Base-by-base conservation (phyloP, 2,329 filamentous ascomycete genomes). In the Cordyceps cicadae region DNA sequence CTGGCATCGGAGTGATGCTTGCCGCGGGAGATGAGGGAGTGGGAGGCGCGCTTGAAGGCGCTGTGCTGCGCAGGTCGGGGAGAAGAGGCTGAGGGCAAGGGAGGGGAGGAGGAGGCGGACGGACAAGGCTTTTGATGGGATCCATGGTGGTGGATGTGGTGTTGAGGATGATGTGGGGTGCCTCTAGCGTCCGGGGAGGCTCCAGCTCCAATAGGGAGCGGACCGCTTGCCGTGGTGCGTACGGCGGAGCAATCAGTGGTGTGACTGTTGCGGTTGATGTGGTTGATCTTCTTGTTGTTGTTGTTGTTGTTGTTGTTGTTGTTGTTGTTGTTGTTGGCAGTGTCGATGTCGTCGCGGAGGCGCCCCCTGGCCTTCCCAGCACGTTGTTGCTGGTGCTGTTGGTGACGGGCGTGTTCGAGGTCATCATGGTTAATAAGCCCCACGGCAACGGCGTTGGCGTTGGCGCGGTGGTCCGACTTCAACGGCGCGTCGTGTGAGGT, bases 1-100 rank as follows among this genome's bases (percentile, higher is more conserved):
- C 29, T 46, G n/a, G 43, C n/a, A 9, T 19, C n/a, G 50, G 54
- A 19, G 57, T 60, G 50, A 6, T 60, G 54, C 60, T 54, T 62
- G 49, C 49, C 60, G 12, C 54, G 60, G 9, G 54, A 49, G 51
- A 59, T 60, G 48, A 62, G 49, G 29, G 49, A 51, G 54, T 63
- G 58, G 8, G 62, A 63, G 26, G 54, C 57, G 21, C 61, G 61
- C 60, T 60, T 63, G 26, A 59, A 59, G 48, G 60, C 60, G 53
- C 54, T 48, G 29, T 34, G 54, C 14, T 58, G 55, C 43, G 54
- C 39, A n/a, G 39, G 49, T 19, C 54, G 45, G 43, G 61, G 57
- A 24, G 54, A 54, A 37, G 62, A 56, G 51, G 55, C 48, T 24
- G 58, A 60, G 5, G 58, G 17, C 29, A 51, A 53, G 54, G 41